phyloP scores from a whole-genome alignment of 306 rosid species.

The Casuarina cunninghamiana region DNA sequence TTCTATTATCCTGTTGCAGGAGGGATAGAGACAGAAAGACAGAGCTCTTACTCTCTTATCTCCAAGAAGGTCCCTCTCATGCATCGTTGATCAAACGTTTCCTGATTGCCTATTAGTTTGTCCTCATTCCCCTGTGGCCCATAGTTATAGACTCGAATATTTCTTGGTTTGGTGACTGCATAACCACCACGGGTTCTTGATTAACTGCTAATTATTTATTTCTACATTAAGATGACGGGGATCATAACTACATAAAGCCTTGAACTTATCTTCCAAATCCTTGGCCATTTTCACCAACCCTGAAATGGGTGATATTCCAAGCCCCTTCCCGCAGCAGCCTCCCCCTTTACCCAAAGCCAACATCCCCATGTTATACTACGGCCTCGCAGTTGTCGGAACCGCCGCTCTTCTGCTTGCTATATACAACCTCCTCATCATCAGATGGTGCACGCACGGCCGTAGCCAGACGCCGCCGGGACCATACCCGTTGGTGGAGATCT shows the following conservation, averaged over 20 bases:
- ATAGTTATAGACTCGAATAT: neutral
- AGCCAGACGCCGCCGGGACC: constrained; percentile 12
- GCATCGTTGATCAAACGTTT: constrained; percentile 1
- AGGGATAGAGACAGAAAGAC: neutral
- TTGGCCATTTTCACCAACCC: constrained; percentile 9
- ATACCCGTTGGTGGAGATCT: constrained; percentile 8
- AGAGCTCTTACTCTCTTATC: constrained; percentile 26
- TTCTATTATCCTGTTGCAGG: neutral
- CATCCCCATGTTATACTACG: constrained; percentile 65
- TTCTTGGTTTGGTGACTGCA: constrained; percentile 23
- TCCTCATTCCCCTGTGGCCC: constrained; percentile 27
- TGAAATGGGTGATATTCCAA: constrained; percentile 35
- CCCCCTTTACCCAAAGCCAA: constrained; percentile 29
- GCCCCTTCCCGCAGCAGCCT: constrained; percentile 29
- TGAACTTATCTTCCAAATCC: constrained; percentile 19
- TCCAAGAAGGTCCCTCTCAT: constrained; percentile 26
- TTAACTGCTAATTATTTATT: constrained; percentile 25
- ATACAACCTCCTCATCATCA: constrained; percentile 70
- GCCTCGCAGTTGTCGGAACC: constrained; percentile 62
- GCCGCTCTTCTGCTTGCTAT: constrained; percentile 53
- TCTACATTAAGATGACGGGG: too few species aligned
- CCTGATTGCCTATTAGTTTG: constrained; percentile 31
- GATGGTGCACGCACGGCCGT: constrained; percentile 36
- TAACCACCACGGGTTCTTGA: constrained; percentile 49
- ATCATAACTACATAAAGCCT: neutral